phyloP scores from a whole-genome alignment of 1,284 basidiomycete genomes.

The Waitea zeae region DNA sequence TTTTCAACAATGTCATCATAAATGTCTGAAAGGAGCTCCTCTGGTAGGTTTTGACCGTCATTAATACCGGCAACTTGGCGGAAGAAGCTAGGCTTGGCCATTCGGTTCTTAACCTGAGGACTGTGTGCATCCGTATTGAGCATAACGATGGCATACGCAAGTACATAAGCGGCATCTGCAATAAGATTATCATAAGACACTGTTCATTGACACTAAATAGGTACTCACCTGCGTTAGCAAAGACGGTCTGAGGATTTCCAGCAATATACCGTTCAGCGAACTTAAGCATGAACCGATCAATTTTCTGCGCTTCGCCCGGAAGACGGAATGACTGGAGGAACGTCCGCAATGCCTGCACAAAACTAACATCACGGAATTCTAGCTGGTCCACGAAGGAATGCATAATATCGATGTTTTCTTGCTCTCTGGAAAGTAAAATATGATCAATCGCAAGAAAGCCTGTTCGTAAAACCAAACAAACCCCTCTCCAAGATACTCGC shows the following conservation, averaged over 20 bases:
- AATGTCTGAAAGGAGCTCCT: slow-evolving; percentile 61
- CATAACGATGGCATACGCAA: slow-evolving; percentile 88
- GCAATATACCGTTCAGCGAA: slow-evolving; percentile 92
- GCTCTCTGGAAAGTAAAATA: slow-evolving; percentile 37
- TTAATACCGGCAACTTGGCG: slow-evolving; percentile 94
- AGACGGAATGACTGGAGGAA: slow-evolving; percentile 91
- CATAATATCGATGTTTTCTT: slow-evolving; percentile 81
- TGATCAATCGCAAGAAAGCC: slow-evolving; percentile 8
- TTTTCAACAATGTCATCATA: slow-evolving; percentile 83
- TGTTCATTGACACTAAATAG: slow-evolving; percentile 1
- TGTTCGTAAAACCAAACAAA: slow-evolving; percentile 23
- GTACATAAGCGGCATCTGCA: slow-evolving; percentile 79
- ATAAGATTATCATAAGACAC: neutral
- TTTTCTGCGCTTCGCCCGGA: slow-evolving; percentile 93
- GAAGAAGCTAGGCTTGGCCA: slow-evolving; percentile 82
- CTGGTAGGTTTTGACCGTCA: slow-evolving; percentile 73
- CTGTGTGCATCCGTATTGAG: slow-evolving; percentile 94
- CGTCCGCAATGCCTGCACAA: slow-evolving; percentile 75
- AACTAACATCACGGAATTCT: slow-evolving; percentile 66
- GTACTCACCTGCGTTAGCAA: slow-evolving; percentile 63
- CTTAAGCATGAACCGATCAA: slow-evolving; percentile 97
- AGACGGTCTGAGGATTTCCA: slow-evolving; percentile 64
- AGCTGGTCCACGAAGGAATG: slow-evolving; percentile 89
- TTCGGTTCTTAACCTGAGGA: slow-evolving; percentile 83
- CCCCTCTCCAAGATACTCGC: slow-evolving; percentile 97